These are phyloP conservation scores for Neobulgaria alba DNA, from an alignment of 2,329 filamentous ascomycete species.

Conservation along the genomic window DNA sequence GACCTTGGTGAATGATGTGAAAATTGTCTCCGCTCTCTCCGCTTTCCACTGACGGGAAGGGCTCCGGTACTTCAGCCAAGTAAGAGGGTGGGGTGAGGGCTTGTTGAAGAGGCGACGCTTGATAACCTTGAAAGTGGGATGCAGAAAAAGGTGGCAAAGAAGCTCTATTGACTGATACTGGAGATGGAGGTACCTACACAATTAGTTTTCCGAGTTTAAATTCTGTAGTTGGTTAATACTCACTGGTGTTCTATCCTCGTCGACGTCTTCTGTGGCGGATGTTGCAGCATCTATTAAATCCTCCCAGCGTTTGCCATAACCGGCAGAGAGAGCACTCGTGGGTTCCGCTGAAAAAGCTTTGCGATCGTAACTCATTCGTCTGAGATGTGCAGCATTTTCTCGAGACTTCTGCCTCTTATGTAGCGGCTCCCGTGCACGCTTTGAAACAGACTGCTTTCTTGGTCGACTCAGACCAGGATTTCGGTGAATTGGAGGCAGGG, in stretches of 20 bases:
- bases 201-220: conserved; percentile 13
- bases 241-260: conserved; percentile 86
- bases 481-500: conserved; percentile 74
- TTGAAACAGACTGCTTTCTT: conserved; percentile 79
- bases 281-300: conserved; percentile 92
- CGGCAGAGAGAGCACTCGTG: conserved; percentile 40
- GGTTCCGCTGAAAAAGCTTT: conserved; percentile 86
- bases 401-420: conserved; percentile 74
- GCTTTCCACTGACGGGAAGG: conserved; percentile 85
- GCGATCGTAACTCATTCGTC: conserved; percentile 58
- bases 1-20: conserved; percentile 56
- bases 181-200: conserved; percentile 54
- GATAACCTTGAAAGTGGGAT: conserved; percentile 62
- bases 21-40: conserved; percentile 63
- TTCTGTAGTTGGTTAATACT: conserved; percentile 34
- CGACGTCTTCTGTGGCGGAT: conserved; percentile 82
- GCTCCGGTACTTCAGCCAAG: conserved; percentile 59
- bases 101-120: conserved; percentile 85
- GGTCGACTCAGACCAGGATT: conserved; percentile 62
- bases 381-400: conserved; percentile 59
- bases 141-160: conserved; percentile 52
- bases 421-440: conserved; percentile 64
- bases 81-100: conserved; percentile 75
- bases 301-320: conserved; percentile 85
- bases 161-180: conserved; percentile 52